phyloP scores from a whole-genome alignment of 2,329 filamentous ascomycete species.

The Aspergillus fischeri region DNA sequence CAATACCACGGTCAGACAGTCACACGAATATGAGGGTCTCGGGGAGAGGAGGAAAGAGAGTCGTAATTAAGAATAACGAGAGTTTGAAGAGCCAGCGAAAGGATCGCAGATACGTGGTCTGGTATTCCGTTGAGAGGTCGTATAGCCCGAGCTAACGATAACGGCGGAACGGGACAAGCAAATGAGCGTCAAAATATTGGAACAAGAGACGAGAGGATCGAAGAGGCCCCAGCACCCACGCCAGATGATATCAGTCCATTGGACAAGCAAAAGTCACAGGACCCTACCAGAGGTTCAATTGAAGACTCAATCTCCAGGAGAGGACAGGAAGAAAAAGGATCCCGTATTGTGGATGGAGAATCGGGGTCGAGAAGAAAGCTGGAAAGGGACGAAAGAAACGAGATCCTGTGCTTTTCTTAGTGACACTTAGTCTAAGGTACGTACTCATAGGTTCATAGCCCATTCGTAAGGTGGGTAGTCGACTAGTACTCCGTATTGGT shows the following conservation, averaged over 20 bases:
- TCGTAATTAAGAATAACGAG: not conserved
- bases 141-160: not conserved
- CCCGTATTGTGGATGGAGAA: slow-evolving; percentile 5
- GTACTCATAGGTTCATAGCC: not conserved
- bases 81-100: not conserved
- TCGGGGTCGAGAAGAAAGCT: slow-evolving; percentile 8
- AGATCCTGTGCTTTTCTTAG: slow-evolving; percentile 6
- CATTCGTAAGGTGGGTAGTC: not conserved
- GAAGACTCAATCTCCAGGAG: slow-evolving; percentile 15
- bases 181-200: not conserved
- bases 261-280: slow-evolving; percentile 18
- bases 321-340: slow-evolving; percentile 10
- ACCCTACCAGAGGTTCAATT: slow-evolving; percentile 27
- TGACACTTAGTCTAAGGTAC: not conserved
- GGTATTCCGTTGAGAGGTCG: not conserved
- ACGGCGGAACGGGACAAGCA: not conserved
- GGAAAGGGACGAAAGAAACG: slow-evolving; percentile 14
- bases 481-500: not conserved
- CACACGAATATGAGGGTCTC: not conserved
- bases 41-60: not conserved
- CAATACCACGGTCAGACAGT: not conserved
- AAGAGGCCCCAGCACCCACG: slow-evolving; percentile 9
- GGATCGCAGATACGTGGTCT: not conserved
- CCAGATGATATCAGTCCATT: slow-evolving; percentile 3
- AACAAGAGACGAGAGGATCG: slow-evolving; percentile 1